A percentile compares a stretch with the other conserved stretches of the same genome.
Conservation (phyloP, 169 alveolate species). For the Cardiosporidium cionae region DNA sequence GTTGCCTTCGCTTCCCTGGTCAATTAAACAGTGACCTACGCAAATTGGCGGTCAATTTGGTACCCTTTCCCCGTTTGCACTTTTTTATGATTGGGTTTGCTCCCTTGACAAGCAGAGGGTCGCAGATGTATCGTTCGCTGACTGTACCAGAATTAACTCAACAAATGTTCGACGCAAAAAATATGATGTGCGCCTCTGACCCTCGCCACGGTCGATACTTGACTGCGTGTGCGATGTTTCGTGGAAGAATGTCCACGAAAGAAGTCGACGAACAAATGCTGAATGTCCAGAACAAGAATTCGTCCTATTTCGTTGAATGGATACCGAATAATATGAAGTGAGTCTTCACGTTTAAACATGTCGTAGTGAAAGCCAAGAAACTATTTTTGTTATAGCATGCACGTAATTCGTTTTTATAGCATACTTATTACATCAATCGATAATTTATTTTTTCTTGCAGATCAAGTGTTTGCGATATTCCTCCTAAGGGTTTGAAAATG, state of each 20-base stretch:
- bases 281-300: slow-evolving; percentile 94
- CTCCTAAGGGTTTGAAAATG: slow-evolving; percentile 97
- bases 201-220: slow-evolving; percentile 99
- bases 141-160: slow-evolving; percentile 95
- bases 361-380: too few relatives aligned
- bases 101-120: slow-evolving; percentile 96
- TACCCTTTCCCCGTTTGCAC: slow-evolving; percentile 98
- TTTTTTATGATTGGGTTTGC: slow-evolving; percentile 97
- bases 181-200: slow-evolving; percentile 99
- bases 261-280: slow-evolving; percentile 99
- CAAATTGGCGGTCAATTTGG: slow-evolving; percentile 88
- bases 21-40: slow-evolving; percentile 92
- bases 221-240: slow-evolving; percentile 96
- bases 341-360: too few relatives aligned
- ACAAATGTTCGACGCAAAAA: slow-evolving; percentile 98
- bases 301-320: slow-evolving; percentile 98
- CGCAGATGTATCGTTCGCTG: slow-evolving; percentile 97
- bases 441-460: too few relatives aligned
- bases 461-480: slow-evolving; percentile 96
- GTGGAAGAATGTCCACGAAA: slow-evolving; percentile 99
- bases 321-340: slow-evolving; percentile 96
- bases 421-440: too few relatives aligned
- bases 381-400: too few relatives aligned
- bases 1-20: slow-evolving; percentile 95
- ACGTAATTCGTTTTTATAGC: too few relatives aligned